Evolutionary conservation across 345 rosid genomes (phyloP), one percentile per base, ranked within the genome.

Genomic region (Lenwebbia sp.): DNA sequence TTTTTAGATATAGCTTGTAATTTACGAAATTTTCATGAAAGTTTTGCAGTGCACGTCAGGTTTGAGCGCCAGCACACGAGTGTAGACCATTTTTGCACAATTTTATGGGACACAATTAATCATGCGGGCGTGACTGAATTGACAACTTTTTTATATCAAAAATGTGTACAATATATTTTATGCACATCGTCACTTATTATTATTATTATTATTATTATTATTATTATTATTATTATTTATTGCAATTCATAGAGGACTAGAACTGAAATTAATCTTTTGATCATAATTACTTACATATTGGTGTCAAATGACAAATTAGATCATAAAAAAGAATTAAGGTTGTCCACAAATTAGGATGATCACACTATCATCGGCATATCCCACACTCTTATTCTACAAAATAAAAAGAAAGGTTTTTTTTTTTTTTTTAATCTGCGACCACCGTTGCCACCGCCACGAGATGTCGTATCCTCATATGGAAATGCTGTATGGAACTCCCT

Each of bases 401-500:
- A 15, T 62, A 23, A 4, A 23, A 22, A 62, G 75, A 62, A 28
- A 2, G 40, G 21, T 15, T 4, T 28, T 60, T 28, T 7, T 4
- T 49, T 49, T 49, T 49, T 47, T 47, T 49, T n/a, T n/a, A n/a
- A n/a, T n/a, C 41, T 6, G 40, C 75, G 8, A 30, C 75, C 22
- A 62, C 12, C 12, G 2, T 23, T 4, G 14, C 62, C 6, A 3
- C 28, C 30, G 6, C 28, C 14, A 11, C 30, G 57, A 54, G 25
- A 14, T 7, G 82, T 2, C 5, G 0, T 62, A 65, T 62, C 19
- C 28, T 85, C 78, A 92, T 5, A 92, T 90, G 41, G 92, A 90
- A 40, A 92, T 90, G 76, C 92, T 92, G 30, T 84, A 89, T 0
- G 93, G 95, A 82, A 93, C 93, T 53, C 93, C 95, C 40, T 81